Percentiles rank a stretch among this genome's conserved stretches.
These are phyloP conservation scores for Hysterium pulicare DNA, from an alignment of 2,329 filamentous ascomycete genomes.

Conservation along the genomic window DNA sequence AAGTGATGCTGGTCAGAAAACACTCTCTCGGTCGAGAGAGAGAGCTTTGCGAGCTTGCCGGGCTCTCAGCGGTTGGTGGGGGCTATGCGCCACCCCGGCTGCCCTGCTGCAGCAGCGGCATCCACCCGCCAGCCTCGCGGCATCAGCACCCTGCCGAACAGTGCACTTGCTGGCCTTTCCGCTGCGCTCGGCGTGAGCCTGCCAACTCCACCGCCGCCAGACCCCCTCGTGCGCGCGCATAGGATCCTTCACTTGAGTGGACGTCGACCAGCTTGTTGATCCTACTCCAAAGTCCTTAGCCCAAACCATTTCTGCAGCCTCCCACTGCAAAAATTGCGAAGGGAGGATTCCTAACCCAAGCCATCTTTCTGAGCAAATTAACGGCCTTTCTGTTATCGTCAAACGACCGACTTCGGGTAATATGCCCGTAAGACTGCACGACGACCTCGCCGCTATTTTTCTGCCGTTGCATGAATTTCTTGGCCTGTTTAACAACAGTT, in stretches of 20 bases:
- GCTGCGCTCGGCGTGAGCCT: neutral
- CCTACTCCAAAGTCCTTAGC: neutral
- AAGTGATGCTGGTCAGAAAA: no score
- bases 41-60: no score
- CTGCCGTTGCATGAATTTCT: no score
- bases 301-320: neutral
- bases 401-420: slow-evolving; percentile 1
- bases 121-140: neutral
- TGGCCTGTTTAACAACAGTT: neutral
- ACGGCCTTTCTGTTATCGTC: neutral
- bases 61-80: no score
- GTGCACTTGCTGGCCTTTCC: neutral
- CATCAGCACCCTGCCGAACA: neutral
- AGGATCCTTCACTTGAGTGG: neutral
- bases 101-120: neutral
- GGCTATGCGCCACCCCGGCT: neutral
- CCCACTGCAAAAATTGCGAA: neutral
- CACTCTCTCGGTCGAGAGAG: no score
- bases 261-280: neutral
- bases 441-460: neutral
- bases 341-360: neutral
- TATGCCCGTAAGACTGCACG: slow-evolving; percentile 1
- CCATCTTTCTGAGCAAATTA: slow-evolving; percentile 2
- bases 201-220: neutral
- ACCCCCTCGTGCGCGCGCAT: neutral